These are phyloP conservation scores for Melastoma malabathricum DNA, from an alignment of 345 rosid species.

Conservation along the genomic window DNA sequence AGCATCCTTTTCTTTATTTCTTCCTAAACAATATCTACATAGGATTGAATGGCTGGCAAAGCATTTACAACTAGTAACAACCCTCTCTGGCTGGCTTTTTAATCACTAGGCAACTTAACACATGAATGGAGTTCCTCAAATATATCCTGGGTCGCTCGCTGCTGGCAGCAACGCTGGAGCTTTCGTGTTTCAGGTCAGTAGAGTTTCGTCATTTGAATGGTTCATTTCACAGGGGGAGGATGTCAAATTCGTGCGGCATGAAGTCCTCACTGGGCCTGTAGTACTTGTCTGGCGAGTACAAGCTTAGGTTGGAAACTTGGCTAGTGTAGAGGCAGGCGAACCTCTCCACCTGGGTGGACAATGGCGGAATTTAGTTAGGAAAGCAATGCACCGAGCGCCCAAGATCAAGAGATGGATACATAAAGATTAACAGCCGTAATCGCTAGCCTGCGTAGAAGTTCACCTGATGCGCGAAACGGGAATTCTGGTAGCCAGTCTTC, in stretches of 20 bases:
- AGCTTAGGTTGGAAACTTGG: conserved; percentile 76
- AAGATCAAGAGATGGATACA: neutral
- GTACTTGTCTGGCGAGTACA: conserved; percentile 87
- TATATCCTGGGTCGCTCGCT: too few species aligned
- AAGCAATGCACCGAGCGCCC: neutral
- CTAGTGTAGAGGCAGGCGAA: conserved; percentile 94
- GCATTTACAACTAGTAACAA: too few species aligned
- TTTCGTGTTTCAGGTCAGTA: too few species aligned
- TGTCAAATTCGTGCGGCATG: conserved; percentile 89
- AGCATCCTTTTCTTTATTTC: too few species aligned
- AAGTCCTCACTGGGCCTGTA: conserved; percentile 88
- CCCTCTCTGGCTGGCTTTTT: too few species aligned
- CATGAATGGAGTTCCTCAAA: too few species aligned
- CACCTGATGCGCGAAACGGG: conserved; percentile 98
- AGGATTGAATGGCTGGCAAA: too few species aligned
- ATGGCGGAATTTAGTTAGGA: neutral
- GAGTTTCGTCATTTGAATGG: too few species aligned
- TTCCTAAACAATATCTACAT: too few species aligned
- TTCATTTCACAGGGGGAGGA: conserved; percentile 36
- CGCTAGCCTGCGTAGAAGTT: neutral
- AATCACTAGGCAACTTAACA: too few species aligned
- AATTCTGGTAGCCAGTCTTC: conserved; percentile 97
- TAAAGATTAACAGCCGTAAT: too few species aligned
- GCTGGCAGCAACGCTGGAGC: too few species aligned
- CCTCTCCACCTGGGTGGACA: conserved; percentile 70